These are phyloP conservation scores for Firmiana major DNA, from an alignment of 345 rosid genomes.

Conservation along the genomic window DNA sequence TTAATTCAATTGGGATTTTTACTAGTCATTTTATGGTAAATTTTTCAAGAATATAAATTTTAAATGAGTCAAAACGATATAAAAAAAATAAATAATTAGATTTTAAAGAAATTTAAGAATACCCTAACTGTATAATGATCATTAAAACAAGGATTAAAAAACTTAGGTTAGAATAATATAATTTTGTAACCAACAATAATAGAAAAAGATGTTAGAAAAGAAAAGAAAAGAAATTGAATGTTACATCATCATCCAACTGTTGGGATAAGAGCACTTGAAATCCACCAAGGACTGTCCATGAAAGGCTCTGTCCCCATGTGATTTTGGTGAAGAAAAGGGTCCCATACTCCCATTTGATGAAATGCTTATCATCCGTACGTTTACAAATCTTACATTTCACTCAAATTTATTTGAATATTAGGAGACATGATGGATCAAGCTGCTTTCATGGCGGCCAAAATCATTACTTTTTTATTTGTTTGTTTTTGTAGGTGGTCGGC, in stretches of 20 bases:
- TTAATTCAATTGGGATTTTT: no score
- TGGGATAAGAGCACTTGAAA: slow-evolving; percentile 27
- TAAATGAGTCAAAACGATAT: no score
- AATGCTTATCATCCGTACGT: slow-evolving; percentile 23
- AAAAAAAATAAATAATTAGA: no score
- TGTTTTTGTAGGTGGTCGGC: neutral
- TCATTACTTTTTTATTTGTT: neutral
- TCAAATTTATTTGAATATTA: neutral
- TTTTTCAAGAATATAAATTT: no score
- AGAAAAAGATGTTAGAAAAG: neutral
- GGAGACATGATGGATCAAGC: neutral
- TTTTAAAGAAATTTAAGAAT: no score
- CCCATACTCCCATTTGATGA: neutral
- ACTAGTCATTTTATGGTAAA: no score
- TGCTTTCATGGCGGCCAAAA: slow-evolving; percentile 6
- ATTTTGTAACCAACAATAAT: neutral
- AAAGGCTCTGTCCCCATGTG: slow-evolving; percentile 15
- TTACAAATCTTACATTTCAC: neutral
- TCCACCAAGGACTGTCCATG: slow-evolving; percentile 21
- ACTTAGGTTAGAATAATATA: neutral
- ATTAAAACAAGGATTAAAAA: neutral
- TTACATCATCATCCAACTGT: slow-evolving; percentile 15
- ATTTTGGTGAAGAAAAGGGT: slow-evolving; percentile 2
- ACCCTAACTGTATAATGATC: neutral
- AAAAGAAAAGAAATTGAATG: neutral